Evolutionary conservation across 1,139 yeast species (phyloP), one percentile per base, ranked within the genome.

Genomic region (Lodderomyces jiufengensis): DNA sequence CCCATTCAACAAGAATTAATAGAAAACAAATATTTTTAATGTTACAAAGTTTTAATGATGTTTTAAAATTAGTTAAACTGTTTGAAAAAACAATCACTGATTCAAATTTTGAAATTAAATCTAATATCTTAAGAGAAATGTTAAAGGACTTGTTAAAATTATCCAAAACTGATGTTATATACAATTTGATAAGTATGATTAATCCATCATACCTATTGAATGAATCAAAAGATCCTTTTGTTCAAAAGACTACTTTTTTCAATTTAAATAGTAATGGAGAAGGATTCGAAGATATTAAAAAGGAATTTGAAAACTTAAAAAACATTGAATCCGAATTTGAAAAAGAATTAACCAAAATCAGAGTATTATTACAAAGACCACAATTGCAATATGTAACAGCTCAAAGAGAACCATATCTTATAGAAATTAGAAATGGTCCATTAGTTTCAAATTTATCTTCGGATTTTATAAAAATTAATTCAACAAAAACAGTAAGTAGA

Each of bases 381-480:
- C 67, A 74, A 32, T 53, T 84, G 36, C 64, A 72, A 20, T 87
- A 66, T 48, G 64, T 70, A 8, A 72, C 80, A 12, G 77, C 76
- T 36, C 70, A 74, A 34, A 79, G 78, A 38, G 84, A 80, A 27
- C 79, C 85, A 1, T 82, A 81, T 49, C 61, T 88, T 27, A 71
- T 92, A 15, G 96, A 88, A 50, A 80, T 90, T 0, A 61, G 85
- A 33, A 79, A 80, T 44, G 65, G 76, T 1, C 76, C 61, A 33
- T 55, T 75, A 33, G 67, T 74, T 4, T 74, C 73, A 34, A 58
- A 61, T 2, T 59, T 88, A 2, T 97, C 97, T 0, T 47, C 61
- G 1, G 78, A 76, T 39, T 92, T 97, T 95, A 61, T 81, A 9
- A 79, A 85, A 46, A 74, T 84, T 26, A 83, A 76, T 48, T 81